A percentile compares a stretch with the other conserved stretches of the same genome.
phyloP scores from a whole-genome alignment of 257 asterid genomes.

The Solanum chmielewskii region DNA sequence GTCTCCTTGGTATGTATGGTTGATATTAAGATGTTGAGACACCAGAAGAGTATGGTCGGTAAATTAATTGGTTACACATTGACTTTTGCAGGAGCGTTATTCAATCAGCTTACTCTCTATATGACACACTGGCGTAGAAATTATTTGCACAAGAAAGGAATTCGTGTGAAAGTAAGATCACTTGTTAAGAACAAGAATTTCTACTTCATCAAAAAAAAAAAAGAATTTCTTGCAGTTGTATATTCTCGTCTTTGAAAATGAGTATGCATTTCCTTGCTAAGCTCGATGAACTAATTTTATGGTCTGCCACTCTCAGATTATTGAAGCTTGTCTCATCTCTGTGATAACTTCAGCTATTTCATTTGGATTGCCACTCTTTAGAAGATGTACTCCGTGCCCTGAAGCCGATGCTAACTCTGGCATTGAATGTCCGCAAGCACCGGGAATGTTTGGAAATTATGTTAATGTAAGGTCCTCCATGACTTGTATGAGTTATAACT shows the following conservation, averaged over 20 bases:
- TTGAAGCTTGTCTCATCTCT: constrained; percentile 89
- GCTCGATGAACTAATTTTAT: neutral
- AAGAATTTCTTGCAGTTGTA: neutral
- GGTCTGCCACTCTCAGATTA: constrained; percentile 35
- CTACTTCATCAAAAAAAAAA: too few species aligned
- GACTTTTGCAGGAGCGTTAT: constrained; percentile 66
- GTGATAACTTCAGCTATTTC: constrained; percentile 76
- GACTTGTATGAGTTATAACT: neutral
- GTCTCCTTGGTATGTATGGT: constrained; percentile 76
- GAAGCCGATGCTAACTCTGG: constrained; percentile 66
- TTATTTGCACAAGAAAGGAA: constrained; percentile 88
- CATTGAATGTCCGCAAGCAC: constrained; percentile 95
- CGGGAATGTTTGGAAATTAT: constrained; percentile 97
- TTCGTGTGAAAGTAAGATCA: constrained; percentile 67
- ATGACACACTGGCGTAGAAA: constrained; percentile 84
- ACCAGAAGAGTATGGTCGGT: neutral
- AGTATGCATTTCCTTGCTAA: neutral
- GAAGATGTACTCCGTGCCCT: constrained; percentile 91
- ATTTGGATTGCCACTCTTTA: constrained; percentile 87
- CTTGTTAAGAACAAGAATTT: neutral
- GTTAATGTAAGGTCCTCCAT: constrained; percentile 62
- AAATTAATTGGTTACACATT: constrained; percentile 2
- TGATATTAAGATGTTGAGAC: constrained; percentile 5
- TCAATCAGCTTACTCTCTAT: constrained; percentile 84
- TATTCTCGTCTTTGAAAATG: neutral